Percentiles rank a stretch among this genome's conserved stretches.
These are phyloP conservation scores for Malassezia slooffiae DNA, from an alignment of 1,284 basidiomycete genomes.

Conservation along the genomic window DNA sequence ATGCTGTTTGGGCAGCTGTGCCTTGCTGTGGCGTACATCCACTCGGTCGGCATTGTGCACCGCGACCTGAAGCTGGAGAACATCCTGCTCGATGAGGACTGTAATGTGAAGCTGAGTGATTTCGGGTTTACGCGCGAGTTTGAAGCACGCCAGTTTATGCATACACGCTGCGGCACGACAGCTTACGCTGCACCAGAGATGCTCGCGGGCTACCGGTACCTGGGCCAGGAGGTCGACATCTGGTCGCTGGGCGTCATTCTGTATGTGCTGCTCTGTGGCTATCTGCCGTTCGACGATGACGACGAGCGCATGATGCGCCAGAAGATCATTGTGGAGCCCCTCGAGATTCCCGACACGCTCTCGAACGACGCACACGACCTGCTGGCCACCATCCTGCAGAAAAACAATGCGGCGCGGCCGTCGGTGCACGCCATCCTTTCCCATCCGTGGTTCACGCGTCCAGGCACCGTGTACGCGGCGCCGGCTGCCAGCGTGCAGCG, in stretches of 20 bases:
- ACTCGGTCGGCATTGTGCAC: conserved; percentile 48
- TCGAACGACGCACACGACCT: conserved; percentile 76
- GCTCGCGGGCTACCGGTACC: conserved; percentile 75
- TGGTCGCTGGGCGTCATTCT: conserved; percentile 96
- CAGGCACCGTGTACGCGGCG: no score
- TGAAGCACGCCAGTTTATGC: conserved; percentile 69
- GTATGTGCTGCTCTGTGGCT: conserved; percentile 83
- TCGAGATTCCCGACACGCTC: conserved; percentile 67
- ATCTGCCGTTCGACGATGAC: conserved; percentile 93
- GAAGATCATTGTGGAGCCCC: conserved; percentile 75
- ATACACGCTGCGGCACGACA: conserved; percentile 93
- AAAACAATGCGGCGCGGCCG: conserved; percentile 64
- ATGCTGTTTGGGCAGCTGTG: conserved; percentile 48
- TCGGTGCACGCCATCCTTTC: conserved; percentile 74
- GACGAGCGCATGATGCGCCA: conserved; percentile 79
- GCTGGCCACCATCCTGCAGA: conserved; percentile 65
- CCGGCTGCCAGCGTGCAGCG: no score
- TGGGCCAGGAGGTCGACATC: conserved; percentile 86
- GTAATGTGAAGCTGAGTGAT: conserved; percentile 61
- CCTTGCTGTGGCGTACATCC: conserved; percentile 48
- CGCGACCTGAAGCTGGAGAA: conserved; percentile 53
- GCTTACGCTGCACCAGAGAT: conserved; percentile 93
- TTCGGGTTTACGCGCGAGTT: conserved; percentile 95
- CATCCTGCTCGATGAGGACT: conserved; percentile 49
- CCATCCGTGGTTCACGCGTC: conserved; percentile 71